phyloP scores from a whole-genome alignment of 768 basidiomycete species.

The Cyathus striatus region DNA sequence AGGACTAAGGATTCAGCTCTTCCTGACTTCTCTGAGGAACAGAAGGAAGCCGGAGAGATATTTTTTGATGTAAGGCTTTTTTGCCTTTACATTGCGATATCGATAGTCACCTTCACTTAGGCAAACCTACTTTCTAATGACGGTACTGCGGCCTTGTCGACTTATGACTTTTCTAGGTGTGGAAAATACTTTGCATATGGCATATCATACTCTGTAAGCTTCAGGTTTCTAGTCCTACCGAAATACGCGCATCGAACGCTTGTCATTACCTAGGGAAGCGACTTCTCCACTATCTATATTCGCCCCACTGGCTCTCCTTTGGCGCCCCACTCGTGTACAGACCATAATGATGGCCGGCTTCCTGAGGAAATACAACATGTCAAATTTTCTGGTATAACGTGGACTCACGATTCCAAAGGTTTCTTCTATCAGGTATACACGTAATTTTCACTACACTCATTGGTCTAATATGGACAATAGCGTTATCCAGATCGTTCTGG shows the following conservation, averaged over 20 bases:
- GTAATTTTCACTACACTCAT: constrained; percentile 6
- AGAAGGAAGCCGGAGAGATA: constrained; percentile 51
- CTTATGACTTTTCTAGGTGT: constrained; percentile 55
- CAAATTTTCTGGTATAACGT: constrained; percentile 69
- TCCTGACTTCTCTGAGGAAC: constrained; percentile 46
- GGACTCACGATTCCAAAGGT: constrained; percentile 76
- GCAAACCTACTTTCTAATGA: constrained; percentile 69
- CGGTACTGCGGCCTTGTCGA: constrained; percentile 61
- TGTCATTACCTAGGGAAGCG: constrained; percentile 51
- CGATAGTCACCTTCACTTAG: constrained; percentile 23
- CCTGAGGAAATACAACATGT: constrained; percentile 68
- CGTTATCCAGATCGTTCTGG: constrained; percentile 54
- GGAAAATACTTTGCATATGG: constrained; percentile 76
- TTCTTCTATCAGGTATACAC: constrained; percentile 74
- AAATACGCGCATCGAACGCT: too few relatives aligned
- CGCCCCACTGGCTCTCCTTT: constrained; percentile 60
- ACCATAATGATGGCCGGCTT: constrained; percentile 44
- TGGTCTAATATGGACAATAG: constrained; percentile 15
- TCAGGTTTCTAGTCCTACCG: too few relatives aligned
- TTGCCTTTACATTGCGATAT: constrained; percentile 2
- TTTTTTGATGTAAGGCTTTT: constrained; percentile 64
- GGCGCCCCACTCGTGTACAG: constrained; percentile 30
- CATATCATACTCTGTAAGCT: constrained; percentile 62
- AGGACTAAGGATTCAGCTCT: constrained; percentile 49
- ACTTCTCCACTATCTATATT: constrained; percentile 65